Evolutionary conservation across 108 stramenopile species (phyloP).

Genomic region (Pseudonitzschia pungens): DNA sequence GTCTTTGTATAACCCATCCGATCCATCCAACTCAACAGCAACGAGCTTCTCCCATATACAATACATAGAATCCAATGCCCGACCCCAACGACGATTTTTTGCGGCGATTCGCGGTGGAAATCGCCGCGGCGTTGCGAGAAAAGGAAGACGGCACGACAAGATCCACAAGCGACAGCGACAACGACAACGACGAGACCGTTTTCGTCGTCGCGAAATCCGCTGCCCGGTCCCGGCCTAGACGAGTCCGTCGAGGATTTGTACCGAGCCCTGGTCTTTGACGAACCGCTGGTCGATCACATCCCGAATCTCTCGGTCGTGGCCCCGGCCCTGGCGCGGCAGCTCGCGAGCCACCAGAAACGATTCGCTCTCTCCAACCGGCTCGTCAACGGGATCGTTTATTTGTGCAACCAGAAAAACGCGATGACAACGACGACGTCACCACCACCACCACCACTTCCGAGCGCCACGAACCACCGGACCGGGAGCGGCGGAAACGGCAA

Average conservation of each 20-base stretch:
- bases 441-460: too few species aligned
- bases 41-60: too few species aligned
- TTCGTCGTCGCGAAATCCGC: too few species aligned
- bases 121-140: constrained; percentile 30
- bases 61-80: too few species aligned
- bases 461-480: neutral
- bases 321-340: constrained; percentile 22
- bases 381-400: constrained; percentile 36
- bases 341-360: constrained; percentile 2
- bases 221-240: too few species aligned
- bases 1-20: too few species aligned
- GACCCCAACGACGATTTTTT: constrained; percentile 23
- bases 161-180: neutral
- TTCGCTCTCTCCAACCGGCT: constrained; percentile 39
- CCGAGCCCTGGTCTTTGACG: constrained; percentile 35
- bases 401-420: constrained; percentile 17
- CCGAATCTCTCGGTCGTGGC: constrained; percentile 23
- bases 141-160: constrained; percentile 5
- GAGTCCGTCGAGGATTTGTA: constrained; percentile 23
- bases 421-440: neutral
- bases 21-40: too few species aligned
- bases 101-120: constrained; percentile 31
- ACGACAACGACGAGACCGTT: neutral
- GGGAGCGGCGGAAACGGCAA: neutral
- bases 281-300: constrained; percentile 25